Evolutionary conservation across 345 rosid genomes (phyloP), one percentile per base, ranked within the genome.

Genomic region (Pugionium cornutum): DNA sequence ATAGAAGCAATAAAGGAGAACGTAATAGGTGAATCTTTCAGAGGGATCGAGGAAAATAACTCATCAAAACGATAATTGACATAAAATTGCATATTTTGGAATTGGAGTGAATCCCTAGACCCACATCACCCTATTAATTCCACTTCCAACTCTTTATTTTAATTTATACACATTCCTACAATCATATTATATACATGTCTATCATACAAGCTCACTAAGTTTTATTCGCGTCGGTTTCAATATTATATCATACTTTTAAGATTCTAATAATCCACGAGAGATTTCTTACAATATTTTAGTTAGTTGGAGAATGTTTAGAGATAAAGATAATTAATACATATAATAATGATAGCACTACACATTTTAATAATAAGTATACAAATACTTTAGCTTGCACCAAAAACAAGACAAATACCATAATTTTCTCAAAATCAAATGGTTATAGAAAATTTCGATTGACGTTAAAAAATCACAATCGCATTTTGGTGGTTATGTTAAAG

Each of bases 51-150:
- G 83, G 80, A 78, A 67, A 81, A 69, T 67, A 67, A 72, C 80
- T 62, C 77, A 73, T 75, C 79, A n/a, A n/a, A n/a, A 73, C 84
- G 66, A 58, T 70, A 70, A 81, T 82, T 79, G 79, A 80, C 83
- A 82, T 89, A 83, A 87, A 80, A 79, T 76, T 80, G 79, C 72
- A 66, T 73, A 42, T 53, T 54, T 70, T 53, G 74, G 58, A 75
- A 45, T 66, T 67, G 70, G 84, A 83, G 84, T 77, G 84, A 86
- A 86, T 86, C 86, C 96, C 94, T 75, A 84, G 81, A 80, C 81
- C 84, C 64, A 84, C 65, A n/a, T 55, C 53, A 61, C 69, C 84
- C 53, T 79, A 72, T 73, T 72, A 82, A 84, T 79, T 83, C 86
- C 82, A 82, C 84, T 77, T 74, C 74, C 63, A 18, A 50, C 64